Percentiles rank a stretch among this genome's conserved stretches.
Evolutionary conservation across 768 basidiomycete genomes (phyloP).

Genomic region (Kwoniella dejecticola): DNA sequence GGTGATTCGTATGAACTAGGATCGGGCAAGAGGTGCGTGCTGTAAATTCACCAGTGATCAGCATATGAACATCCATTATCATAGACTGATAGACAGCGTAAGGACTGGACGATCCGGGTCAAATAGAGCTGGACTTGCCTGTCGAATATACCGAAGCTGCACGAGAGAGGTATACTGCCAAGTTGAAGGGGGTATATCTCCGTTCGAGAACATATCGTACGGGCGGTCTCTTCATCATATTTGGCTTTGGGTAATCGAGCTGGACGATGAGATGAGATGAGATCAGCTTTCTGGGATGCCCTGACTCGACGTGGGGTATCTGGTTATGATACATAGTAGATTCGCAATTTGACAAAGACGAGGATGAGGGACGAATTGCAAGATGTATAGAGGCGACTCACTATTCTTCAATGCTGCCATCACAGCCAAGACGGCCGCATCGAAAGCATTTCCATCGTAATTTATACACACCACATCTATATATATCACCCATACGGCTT

Average conservation of each 20-base stretch:
- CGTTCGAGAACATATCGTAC: conserved; percentile 63
- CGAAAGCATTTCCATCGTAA: conserved; percentile 94
- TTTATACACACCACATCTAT: conserved; percentile 94
- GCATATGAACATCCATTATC: no score
- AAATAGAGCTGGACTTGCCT: conserved; percentile 60
- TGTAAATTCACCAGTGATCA: conserved; percentile 45
- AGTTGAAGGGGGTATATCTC: conserved; percentile 43
- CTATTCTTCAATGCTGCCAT: conserved; percentile 82
- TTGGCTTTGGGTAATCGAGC: conserved; percentile 71
- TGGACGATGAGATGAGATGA: conserved; percentile 47
- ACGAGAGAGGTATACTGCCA: conserved; percentile 57
- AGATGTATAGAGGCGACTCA: conserved; percentile 56
- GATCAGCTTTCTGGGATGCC: background rate
- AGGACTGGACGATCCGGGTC: no score
- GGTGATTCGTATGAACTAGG: conserved; percentile 88
- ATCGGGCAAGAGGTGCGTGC: conserved; percentile 68
- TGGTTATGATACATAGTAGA: no score
- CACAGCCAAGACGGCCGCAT: conserved; percentile 84
- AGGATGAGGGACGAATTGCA: background rate
- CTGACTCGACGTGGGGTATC: no score
- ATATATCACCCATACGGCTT: conserved; percentile 90
- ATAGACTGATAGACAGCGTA: no score
- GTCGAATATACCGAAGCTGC: conserved; percentile 79
- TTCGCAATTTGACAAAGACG: no score
- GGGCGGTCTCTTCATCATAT: conserved; percentile 68